Conservation (phyloP, 257 asterid species). For the Leptodermis oblonga region DNA sequence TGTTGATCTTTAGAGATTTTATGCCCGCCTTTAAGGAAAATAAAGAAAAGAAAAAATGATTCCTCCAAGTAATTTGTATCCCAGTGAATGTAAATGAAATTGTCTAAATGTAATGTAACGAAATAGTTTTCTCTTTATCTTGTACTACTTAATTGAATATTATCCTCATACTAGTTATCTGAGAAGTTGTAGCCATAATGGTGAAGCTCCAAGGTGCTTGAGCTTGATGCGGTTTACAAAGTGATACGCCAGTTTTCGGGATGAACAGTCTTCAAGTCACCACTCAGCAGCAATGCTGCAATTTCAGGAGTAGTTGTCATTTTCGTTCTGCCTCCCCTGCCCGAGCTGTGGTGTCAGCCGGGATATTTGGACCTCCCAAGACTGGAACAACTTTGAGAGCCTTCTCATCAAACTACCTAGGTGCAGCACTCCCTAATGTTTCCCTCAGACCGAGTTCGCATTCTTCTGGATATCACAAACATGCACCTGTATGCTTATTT, state of each 20-base stretch:
- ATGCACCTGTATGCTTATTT: conserved; percentile 46
- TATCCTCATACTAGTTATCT: neutral
- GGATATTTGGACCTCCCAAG: conserved; percentile 13
- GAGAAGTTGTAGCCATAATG: neutral
- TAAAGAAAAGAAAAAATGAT: too few relatives aligned
- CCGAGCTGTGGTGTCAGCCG: neutral
- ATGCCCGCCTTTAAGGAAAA: too few relatives aligned
- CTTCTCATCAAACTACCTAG: conserved; percentile 26
- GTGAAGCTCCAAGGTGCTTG: neutral
- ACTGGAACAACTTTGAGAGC: conserved; percentile 11
- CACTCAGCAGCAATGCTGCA: conserved; percentile 28
- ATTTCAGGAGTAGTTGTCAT: neutral
- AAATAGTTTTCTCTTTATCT: neutral
- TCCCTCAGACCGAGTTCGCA: conserved; percentile 26
- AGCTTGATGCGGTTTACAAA: conserved; percentile 32
- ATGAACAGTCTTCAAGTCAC: conserved; percentile 40
- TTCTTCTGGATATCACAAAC: conserved; percentile 22
- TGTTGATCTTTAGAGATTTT: neutral
- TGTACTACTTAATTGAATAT: neutral
- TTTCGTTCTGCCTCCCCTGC: conserved; percentile 19
- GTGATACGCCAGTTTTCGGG: conserved; percentile 20
- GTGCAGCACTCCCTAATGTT: conserved; percentile 27
- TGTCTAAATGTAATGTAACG: too few relatives aligned
- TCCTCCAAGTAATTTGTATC: neutral
- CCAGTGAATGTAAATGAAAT: neutral